A percentile compares a stretch with the other conserved stretches of the same genome.
Evolutionary conservation across 2,329 filamentous ascomycete genomes (phyloP).

Genomic region (Colletotrichum eleusines): DNA sequence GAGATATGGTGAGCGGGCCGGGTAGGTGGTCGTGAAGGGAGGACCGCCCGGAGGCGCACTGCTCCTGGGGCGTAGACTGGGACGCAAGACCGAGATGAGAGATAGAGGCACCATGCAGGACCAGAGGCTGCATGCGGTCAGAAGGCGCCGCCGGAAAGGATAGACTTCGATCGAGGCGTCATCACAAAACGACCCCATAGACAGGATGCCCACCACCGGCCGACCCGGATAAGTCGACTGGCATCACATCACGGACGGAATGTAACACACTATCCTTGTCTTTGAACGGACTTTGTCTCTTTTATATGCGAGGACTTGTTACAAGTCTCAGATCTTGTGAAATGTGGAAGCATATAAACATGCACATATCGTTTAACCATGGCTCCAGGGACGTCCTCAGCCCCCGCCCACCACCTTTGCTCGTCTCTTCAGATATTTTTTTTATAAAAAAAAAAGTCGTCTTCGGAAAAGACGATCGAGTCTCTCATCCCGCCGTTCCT

Average conservation of each 20-base stretch:
- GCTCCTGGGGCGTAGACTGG: neutral
- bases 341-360: neutral
- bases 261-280: neutral
- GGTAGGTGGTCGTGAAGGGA: neutral
- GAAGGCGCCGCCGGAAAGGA: neutral
- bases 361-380: neutral
- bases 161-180: neutral
- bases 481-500: neutral
- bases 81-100: neutral
- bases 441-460: neutral
- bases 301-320: neutral
- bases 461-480: neutral
- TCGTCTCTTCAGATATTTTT: neutral
- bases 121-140: neutral
- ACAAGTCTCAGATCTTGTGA: neutral
- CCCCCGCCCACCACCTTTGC: neutral
- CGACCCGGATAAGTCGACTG: too few relatives aligned
- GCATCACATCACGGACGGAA: too few relatives aligned
- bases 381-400: too few relatives aligned
- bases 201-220: neutral
- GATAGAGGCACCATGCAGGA: neutral
- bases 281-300: neutral
- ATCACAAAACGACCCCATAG: neutral
- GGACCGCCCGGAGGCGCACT: neutral
- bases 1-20: slow-evolving; percentile 65